phyloP scores from a whole-genome alignment of 1,139 yeast genomes.

The Yarrowia galli region DNA sequence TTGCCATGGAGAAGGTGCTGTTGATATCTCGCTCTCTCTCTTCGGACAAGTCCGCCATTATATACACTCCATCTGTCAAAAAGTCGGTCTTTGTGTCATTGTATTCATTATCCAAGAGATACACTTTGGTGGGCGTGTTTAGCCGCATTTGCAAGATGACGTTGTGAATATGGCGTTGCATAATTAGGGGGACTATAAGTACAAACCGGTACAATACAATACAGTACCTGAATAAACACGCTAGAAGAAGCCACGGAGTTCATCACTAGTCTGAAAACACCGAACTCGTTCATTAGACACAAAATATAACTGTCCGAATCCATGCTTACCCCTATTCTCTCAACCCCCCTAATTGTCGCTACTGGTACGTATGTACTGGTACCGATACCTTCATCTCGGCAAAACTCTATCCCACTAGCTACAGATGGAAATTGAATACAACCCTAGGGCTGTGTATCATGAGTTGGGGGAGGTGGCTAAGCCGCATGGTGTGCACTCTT shows the following conservation, averaged over 20 bases:
- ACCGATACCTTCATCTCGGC: too few relatives aligned
- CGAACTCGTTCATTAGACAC: not conserved
- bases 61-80: not conserved
- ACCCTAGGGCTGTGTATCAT: slow-evolving; percentile 5
- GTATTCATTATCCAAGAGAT: too few relatives aligned
- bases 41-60: not conserved
- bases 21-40: too few relatives aligned
- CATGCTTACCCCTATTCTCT: not conserved
- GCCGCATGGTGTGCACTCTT: too few relatives aligned
- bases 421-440: not conserved
- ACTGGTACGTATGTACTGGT: too few relatives aligned
- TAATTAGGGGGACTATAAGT: too few relatives aligned
- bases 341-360: not conserved
- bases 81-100: not conserved
- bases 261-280: not conserved
- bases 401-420: not conserved
- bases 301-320: not conserved
- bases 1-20: not conserved
- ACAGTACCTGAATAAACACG: too few relatives aligned
- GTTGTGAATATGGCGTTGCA: not conserved
- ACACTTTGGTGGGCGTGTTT: not conserved
- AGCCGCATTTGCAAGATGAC: not conserved
- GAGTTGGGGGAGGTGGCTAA: slow-evolving; percentile 17
- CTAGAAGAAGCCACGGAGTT: not conserved
- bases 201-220: too few relatives aligned